These are phyloP conservation scores for Ceratocystis ficicola DNA, from an alignment of 2,329 filamentous ascomycete species.

Conservation along the genomic window DNA sequence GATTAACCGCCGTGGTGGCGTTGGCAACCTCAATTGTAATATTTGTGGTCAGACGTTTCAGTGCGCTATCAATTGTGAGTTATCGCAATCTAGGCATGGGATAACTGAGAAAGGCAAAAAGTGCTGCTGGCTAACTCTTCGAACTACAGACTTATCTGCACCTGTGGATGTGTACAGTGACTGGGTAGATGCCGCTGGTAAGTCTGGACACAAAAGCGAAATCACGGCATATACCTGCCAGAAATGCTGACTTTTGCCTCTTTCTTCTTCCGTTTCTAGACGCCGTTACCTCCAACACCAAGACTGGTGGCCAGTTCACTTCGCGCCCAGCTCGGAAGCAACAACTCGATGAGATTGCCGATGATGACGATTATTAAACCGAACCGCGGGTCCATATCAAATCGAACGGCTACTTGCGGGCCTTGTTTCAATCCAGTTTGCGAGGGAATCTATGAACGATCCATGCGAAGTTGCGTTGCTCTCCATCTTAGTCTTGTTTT, in stretches of 20 bases:
- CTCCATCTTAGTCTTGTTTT: conserved; percentile 3
- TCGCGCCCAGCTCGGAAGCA: conserved; percentile 18
- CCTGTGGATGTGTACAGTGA: conserved; percentile 94
- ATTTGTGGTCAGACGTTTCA: conserved; percentile 91
- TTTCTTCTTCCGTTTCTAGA: conserved; percentile 1
- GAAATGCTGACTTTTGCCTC: not conserved
- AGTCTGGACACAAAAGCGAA: conserved; percentile 22
- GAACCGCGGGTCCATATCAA: not conserved
- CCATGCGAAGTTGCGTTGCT: not conserved
- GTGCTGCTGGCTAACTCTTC: not conserved
- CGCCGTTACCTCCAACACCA: conserved; percentile 17
- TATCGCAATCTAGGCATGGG: not conserved
- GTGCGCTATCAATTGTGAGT: conserved; percentile 78
- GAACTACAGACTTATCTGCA: conserved; percentile 60
- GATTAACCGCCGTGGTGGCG: conserved; percentile 81
- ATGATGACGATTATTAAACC: conserved; percentile 19
- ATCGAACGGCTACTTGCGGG: not conserved
- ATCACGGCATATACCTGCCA: not conserved
- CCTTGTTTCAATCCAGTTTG: not conserved
- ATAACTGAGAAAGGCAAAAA: not conserved
- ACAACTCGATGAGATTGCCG: conserved; percentile 17
- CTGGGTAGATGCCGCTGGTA: conserved; percentile 81
- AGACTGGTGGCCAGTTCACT: conserved; percentile 18
- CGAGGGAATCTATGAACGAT: not conserved
- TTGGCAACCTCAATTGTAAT: conserved; percentile 79